phyloP scores from a whole-genome alignment of 139 green algal genomes.

The Penium margaritaceum region DNA sequence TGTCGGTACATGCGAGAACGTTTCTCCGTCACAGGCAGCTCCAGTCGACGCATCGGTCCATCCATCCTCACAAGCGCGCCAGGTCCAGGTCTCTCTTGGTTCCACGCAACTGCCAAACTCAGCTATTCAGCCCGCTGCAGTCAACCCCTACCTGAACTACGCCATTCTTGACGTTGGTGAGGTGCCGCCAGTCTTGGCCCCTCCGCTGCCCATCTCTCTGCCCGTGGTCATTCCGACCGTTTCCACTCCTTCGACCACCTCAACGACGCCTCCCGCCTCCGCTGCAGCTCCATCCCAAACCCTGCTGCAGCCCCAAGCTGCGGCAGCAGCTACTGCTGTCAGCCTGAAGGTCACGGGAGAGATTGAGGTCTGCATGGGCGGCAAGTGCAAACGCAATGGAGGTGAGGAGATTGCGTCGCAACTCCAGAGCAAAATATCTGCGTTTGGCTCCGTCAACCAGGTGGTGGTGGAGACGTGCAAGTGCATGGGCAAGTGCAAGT shows the following conservation, averaged over 20 bases:
- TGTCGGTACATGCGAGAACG: background rate
- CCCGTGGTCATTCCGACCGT: background rate
- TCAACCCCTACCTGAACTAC: no score
- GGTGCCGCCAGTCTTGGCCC: background rate
- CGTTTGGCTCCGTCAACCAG: background rate
- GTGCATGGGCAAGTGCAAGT: conserved; percentile 20
- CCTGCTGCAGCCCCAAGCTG: no score
- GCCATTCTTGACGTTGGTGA: no score
- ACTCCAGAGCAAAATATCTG: no score
- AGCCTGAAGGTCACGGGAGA: background rate
- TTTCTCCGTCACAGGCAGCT: background rate
- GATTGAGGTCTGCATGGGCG: conserved; percentile 11
- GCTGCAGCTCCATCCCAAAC: background rate
- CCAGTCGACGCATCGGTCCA: background rate
- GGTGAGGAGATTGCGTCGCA: background rate
- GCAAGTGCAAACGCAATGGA: conserved; percentile 12
- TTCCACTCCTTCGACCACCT: background rate
- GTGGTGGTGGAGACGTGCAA: conserved; percentile 5
- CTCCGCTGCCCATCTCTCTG: background rate
- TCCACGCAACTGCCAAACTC: no score
- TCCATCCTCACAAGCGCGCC: no score
- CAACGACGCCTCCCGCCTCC: background rate
- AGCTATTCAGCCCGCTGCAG: no score
- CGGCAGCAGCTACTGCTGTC: background rate
- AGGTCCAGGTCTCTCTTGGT: no score